Evolutionary conservation across 192 early-diverging fungal genomes (phyloP).

Genomic region (Chytriomyces hyalinus): DNA sequence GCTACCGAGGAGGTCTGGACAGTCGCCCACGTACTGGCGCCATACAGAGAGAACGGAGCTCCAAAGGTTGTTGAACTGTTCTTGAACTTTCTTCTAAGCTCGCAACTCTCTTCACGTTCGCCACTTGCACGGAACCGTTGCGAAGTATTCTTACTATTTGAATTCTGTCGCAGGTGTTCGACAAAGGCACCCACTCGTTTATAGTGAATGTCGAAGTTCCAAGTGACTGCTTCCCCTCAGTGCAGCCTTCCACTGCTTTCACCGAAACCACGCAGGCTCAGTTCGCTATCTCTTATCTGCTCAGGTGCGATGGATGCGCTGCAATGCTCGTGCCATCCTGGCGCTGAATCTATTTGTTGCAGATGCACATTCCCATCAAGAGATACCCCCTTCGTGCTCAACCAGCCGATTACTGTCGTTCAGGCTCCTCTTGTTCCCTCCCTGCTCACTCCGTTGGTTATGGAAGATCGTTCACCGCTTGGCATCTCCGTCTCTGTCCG

Average conservation of each 20-base stretch:
- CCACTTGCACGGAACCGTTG: neutral
- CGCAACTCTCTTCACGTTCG: neutral
- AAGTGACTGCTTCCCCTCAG: conserved; percentile 29
- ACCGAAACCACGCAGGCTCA: conserved; percentile 5
- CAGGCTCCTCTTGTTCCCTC: neutral
- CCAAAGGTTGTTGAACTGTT: conserved; percentile 6
- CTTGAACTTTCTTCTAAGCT: no score
- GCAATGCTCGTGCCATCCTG: no score
- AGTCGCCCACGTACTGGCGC: conserved; percentile 17
- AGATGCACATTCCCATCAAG: conserved; percentile 29
- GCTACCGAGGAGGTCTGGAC: conserved; percentile 26
- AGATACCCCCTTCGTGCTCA: conserved; percentile 18
- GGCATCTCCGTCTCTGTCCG: conserved; percentile 27
- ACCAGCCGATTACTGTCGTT: conserved; percentile 17
- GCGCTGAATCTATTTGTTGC: no score
- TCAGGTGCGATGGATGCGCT: neutral
- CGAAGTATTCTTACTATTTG: neutral
- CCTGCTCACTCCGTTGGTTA: conserved; percentile 9
- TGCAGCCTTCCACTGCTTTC: neutral
- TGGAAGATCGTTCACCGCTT: conserved; percentile 30
- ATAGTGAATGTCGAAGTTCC: conserved; percentile 30
- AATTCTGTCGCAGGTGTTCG: conserved; percentile 20
- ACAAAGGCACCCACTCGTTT: conserved; percentile 29
- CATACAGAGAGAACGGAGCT: conserved; percentile 16
- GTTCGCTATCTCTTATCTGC: conserved; percentile 20